Percentiles rank a stretch among this genome's conserved stretches.
These are phyloP conservation scores for Cryphonectria carpinicola DNA, from an alignment of 2,329 filamentous ascomycete genomes.

Conservation along the genomic window DNA sequence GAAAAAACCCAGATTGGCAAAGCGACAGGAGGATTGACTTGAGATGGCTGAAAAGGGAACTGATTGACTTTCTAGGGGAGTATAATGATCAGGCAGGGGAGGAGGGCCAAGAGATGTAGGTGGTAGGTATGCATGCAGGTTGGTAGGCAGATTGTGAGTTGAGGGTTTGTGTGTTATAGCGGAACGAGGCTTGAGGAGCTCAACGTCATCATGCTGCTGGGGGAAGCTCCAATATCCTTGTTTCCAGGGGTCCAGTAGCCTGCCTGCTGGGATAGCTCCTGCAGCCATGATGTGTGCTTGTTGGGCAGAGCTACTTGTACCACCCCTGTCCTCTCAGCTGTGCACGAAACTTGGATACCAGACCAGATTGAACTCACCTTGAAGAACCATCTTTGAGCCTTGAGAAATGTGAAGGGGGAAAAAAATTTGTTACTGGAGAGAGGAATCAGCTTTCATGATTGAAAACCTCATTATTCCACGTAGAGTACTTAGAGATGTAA, in stretches of 20 bases:
- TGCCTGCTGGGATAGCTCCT: constrained; percentile 5
- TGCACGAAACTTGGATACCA: not conserved
- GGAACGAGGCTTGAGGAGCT: not conserved
- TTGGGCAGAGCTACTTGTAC: not conserved
- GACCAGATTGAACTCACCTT: constrained; percentile 2
- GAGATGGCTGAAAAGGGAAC: constrained; percentile 1
- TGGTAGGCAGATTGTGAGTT: not conserved
- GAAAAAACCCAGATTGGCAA: not conserved
- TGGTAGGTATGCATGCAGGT: not conserved
- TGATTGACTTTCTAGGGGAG: constrained; percentile 10
- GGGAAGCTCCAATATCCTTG: not conserved
- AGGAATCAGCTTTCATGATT: not conserved
- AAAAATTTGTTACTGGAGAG: not conserved
- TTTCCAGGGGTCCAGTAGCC: not conserved
- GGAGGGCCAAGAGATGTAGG: not conserved
- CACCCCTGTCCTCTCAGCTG: not conserved
- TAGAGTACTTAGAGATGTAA: not conserved
- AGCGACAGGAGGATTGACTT: not conserved
- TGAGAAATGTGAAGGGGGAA: not conserved
- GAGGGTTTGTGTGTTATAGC: not conserved
- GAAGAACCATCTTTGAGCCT: constrained; percentile 4
- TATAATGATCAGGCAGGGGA: not conserved
- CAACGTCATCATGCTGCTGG: constrained; percentile 12
- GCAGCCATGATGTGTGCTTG: constrained; percentile 3
- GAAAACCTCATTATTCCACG: not conserved